Evolutionary conservation across 1,284 basidiomycete species (phyloP), one percentile per base, ranked within the genome.

Genomic region (Puccinia polysora): DNA sequence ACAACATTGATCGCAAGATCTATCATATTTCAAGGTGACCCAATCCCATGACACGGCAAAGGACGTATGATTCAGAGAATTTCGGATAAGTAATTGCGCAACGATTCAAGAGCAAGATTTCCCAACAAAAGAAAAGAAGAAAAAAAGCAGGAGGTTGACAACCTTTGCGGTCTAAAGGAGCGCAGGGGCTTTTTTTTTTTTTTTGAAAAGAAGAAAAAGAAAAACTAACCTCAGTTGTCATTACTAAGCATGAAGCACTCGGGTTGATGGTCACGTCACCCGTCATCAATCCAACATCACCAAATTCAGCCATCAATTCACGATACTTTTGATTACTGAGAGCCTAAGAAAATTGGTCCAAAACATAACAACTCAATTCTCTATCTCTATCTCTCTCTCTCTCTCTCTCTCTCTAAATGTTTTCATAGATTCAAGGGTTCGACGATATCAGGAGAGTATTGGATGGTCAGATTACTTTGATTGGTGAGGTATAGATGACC

Each of bases 181-280:
- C 28, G 34, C 30, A 20, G 4, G 23, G 14, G 28, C n/a, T 4
- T 14, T 18, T 30, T 53, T 4, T 53, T 53, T 30, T 14, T 18
- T 52, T 56, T 14, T 20, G 10, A 7, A 12, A 30, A 53, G 52
- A n/a, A n/a, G n/a, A n/a, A n/a, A n/a, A n/a, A 23, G 23, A 5
- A 32, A 38, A 34, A 77, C 85, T 76, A 76, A 92, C 92, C 83
- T 99, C 96, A 1, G 96, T 99, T 0, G 96, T 98, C 96, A 99
- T 98, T 65, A 99, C 95, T 58, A 99, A 82, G 83, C 96, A 98
- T 56, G 90, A 91, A 6, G 96, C 95, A 2, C 88, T 88, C 1
- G 95, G 95, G 80, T 98, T 98, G 80, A 98, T 97, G 0, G 96
- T 98, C n/a, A 98, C 93, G 82, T 99, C 96, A 79, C 96, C 94